Percentiles rank a stretch among this genome's conserved stretches.
phyloP scores from a whole-genome alignment of 129 eudicot genomes.

The Chrysanthemum lavandulifolium region DNA sequence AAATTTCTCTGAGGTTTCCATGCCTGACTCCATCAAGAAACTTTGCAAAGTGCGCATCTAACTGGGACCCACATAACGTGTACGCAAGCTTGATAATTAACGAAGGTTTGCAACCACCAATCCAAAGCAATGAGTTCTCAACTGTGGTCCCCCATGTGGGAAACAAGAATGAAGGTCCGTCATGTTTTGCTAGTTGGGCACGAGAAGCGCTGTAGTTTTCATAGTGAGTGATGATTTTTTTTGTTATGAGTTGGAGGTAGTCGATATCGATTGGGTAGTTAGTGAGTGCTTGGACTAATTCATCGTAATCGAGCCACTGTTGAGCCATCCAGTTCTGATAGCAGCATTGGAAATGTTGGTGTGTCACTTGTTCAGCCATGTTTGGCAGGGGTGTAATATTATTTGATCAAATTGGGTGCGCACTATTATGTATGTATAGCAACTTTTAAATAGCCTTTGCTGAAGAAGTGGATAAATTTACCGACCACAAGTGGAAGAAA shows the following conservation, averaged over 20 bases:
- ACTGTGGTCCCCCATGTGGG: conserved; percentile 46
- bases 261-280: conserved; percentile 16
- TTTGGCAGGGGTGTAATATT: not conserved
- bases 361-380: conserved; percentile 24
- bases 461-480: not conserved
- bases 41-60: conserved; percentile 21
- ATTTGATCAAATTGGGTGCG: not conserved
- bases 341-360: conserved; percentile 31
- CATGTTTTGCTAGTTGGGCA: conserved; percentile 32
- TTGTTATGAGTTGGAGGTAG: conserved; percentile 27
- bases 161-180: conserved; percentile 34
- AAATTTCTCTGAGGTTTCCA: conserved; percentile 41
- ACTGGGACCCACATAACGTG: conserved; percentile 34
- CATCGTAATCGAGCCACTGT: conserved; percentile 42
- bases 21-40: conserved; percentile 33
- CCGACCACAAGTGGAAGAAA: conserved; percentile 10
- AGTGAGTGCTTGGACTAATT: conserved; percentile 31
- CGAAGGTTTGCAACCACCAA: conserved; percentile 45
- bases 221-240: conserved; percentile 38
- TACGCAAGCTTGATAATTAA: conserved; percentile 30
- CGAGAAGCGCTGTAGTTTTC: conserved; percentile 33
- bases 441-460: too few relatives aligned
- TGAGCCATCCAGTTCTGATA: conserved; percentile 45
- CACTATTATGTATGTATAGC: too few relatives aligned
- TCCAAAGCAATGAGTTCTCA: conserved; percentile 47